Base-by-base conservation (phyloP, 495 filamentous ascomycete genomes). In the Penicillium chermesinum region DNA sequence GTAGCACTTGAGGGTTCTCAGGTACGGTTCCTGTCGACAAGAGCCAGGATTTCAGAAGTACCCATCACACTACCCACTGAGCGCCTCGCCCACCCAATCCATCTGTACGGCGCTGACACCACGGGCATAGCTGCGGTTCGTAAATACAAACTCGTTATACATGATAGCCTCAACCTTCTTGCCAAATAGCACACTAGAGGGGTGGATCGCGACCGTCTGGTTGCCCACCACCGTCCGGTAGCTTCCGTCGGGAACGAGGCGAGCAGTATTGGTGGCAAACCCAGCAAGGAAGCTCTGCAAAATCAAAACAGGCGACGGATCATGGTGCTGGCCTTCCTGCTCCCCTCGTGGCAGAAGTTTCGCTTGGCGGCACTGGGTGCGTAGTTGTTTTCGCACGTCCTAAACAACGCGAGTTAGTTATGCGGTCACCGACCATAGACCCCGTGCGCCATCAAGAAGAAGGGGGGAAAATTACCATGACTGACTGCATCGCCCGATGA, bases 61-160 rank as follows among this genome's bases (percentile, higher is more conserved):
- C 25, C 25, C 25, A n/a, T n/a, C n/a, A n/a, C 25, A 41, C 22
- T 55, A 56, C 14, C 67, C 65, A 18, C 69, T 77, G 59, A 89
- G 60, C 2, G 78, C 80, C 51, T 91, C 86, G 5, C 78, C 77
- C 20, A 96, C 78, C 94, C 93, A 97, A 52, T 85, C 78, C 58
- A 91, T 83, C 71, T 95, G 85, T 27, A 96, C 82, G 2, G 80
- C 82, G 66, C 86, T 94, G 40, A 96, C 91, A 32, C 85, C 85
- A 61, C 89, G 85, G 12, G 87, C 94, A 69, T 94, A 99, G 56
- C 84, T 91, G 62, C 85, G 88, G 42, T 85, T 87, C 7, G 94
- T 99, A 62, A 87, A 97, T 2, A 99, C 91, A 66, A 93, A 90
- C 64, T 99, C 91, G 53, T 91, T 80, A 58, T 91, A 99, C 82